phyloP scores from a whole-genome alignment of 1,139 yeast species.

The Kodamaea alishanica region DNA sequence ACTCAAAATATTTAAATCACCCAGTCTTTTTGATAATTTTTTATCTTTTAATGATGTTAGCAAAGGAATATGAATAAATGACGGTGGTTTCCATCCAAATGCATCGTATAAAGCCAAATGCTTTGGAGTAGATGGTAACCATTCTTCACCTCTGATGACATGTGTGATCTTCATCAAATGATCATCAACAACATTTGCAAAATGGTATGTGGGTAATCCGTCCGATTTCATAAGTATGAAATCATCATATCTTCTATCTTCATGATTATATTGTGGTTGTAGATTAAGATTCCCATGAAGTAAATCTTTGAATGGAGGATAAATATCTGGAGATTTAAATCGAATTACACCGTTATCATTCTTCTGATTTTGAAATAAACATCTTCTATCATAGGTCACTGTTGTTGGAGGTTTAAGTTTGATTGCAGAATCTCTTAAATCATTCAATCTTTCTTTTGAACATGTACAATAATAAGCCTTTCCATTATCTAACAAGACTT shows the following conservation, averaged over 20 bases:
- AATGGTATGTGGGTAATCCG: slow-evolving; percentile 92
- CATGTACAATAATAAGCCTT: slow-evolving; percentile 86
- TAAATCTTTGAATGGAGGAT: slow-evolving; percentile 65
- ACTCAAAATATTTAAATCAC: slow-evolving; percentile 68
- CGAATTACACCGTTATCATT: slow-evolving; percentile 43
- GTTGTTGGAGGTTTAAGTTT: slow-evolving; percentile 81
- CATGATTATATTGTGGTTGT: slow-evolving; percentile 72
- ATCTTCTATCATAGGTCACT: slow-evolving; percentile 86
- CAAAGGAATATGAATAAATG: slow-evolving; percentile 84
- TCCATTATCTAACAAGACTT: slow-evolving; percentile 56
- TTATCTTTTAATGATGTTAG: slow-evolving; percentile 72
- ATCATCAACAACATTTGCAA: slow-evolving; percentile 94
- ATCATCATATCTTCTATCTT: slow-evolving; percentile 81
- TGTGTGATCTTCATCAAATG: slow-evolving; percentile 90
- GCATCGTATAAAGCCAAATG: slow-evolving; percentile 85
- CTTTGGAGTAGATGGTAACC: slow-evolving; percentile 95
- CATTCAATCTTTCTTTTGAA: slow-evolving; percentile 69
- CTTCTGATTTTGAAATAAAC: slow-evolving; percentile 29
- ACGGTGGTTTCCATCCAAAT: slow-evolving; percentile 82
- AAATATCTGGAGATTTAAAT: slow-evolving; percentile 65
- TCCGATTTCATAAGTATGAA: slow-evolving; percentile 87
- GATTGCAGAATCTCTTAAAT: slow-evolving; percentile 69
- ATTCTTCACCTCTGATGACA: slow-evolving; percentile 95
- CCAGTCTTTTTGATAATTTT: slow-evolving; percentile 81
- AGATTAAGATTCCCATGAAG: slow-evolving; percentile 73